Evolutionary conservation across 306 rosid genomes (phyloP), one percentile per base, ranked within the genome.

Genomic region (Acacia acuminata): DNA sequence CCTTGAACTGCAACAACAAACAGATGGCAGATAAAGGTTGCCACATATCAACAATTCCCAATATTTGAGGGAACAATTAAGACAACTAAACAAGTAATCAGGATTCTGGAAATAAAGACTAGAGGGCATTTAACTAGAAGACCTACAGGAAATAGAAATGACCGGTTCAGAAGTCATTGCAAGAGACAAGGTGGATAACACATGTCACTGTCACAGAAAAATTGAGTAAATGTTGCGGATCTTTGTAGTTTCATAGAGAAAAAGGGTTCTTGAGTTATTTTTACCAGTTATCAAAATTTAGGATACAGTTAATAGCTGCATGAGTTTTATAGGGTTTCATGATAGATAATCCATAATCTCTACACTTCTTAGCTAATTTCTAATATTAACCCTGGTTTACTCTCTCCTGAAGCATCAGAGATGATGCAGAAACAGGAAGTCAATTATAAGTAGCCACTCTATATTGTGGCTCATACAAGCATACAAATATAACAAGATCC

Each of bases 1-100:
- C 99, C 93, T 94, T 94, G 81, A 94, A 84, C 99, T 96, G 91
- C 76, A 80, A 32, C 0, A 60, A 15, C 15, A 51, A 76, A 76
- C 44, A 3, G 16, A 68, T 22, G 45, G 34, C 50, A 32, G 71
- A 50, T 53, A 17, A 51, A 51, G 60, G 19, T 17, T 51, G n/a
- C 56, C 56, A 16, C 56, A 50, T 50, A 50, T 50, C 5, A 16
- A 15, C 19, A 50, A 15, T 14, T 50, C 56, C 8, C 56, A 50
- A 50, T 15, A 16, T 50, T 50, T 50, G 56, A 19, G 2, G 8
- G 56, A 6, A 15, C n/a, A 12, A 20, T n/a, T n/a, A 43, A 15
- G 50, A 43, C 38, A 44, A 44, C n/a, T 34, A 24, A 8, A 71
- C 25, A 44, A 56, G 60, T 4, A 53, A 53, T 19, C 51, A 45